These are phyloP conservation scores for Neurospora sp. DNA, from an alignment of 495 filamentous ascomycete species.

Conservation along the genomic window DNA sequence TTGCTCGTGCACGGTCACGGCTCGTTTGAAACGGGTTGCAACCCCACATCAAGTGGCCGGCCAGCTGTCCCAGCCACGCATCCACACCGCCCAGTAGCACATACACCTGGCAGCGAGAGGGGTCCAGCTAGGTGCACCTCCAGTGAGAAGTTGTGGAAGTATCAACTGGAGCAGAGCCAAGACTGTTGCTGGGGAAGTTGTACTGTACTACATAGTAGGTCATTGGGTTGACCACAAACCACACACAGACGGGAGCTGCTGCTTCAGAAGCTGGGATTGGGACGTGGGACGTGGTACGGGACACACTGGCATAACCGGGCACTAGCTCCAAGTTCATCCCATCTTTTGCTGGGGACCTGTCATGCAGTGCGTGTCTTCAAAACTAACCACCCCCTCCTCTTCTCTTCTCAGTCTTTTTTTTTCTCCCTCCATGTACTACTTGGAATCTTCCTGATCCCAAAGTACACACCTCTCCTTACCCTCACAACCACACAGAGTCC, in stretches of 20 bases:
- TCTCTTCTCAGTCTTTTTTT: not conserved
- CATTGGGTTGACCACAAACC: not conserved
- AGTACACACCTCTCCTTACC: slow-evolving; percentile 1
- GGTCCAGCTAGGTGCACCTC: not conserved
- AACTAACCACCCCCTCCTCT: not conserved
- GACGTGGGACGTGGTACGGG: not conserved
- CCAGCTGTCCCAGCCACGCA: not conserved
- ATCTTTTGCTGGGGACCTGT: not conserved
- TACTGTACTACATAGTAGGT: not conserved
- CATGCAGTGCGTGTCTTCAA: not conserved
- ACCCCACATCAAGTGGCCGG: not conserved
- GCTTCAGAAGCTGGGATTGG: not conserved
- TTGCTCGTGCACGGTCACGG: not conserved
- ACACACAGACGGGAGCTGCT: not conserved
- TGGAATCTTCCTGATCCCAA: slow-evolving; percentile 2
- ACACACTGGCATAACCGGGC: not conserved
- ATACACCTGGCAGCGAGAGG: not conserved
- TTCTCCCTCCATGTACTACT: not conserved
- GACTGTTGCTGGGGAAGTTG: not conserved
- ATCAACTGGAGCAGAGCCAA: not conserved
- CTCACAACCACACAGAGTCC: not conserved
- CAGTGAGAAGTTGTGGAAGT: not conserved
- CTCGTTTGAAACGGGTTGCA: not conserved
- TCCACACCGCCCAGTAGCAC: not conserved
- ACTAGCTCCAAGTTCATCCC: not conserved